phyloP scores from a whole-genome alignment of 2,329 filamentous ascomycete genomes.

The Shiraia bambusicola region DNA sequence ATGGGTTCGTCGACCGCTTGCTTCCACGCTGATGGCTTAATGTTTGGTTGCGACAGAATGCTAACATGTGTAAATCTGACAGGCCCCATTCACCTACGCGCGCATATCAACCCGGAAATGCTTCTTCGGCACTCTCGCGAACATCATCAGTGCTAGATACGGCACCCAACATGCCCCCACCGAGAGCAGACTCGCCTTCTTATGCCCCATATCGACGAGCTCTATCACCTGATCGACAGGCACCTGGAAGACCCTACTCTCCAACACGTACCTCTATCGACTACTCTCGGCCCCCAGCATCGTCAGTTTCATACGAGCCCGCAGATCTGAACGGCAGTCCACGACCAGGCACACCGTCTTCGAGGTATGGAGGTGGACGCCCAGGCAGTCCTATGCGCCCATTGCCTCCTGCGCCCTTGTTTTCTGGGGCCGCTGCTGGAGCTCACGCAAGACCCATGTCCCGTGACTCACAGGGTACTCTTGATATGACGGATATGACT shows the following conservation, averaged over 20 bases:
- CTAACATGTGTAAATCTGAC: conserved; percentile 40
- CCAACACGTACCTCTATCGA: conserved; percentile 59
- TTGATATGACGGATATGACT: conserved; percentile 69
- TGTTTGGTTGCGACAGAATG: conserved; percentile 30
- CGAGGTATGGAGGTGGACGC: conserved; percentile 73
- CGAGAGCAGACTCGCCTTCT: conserved; percentile 61
- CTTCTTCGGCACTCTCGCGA: conserved; percentile 49
- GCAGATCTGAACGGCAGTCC: conserved; percentile 87
- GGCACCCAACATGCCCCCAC: conserved; percentile 55
- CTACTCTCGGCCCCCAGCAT: conserved; percentile 70
- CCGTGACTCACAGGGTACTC: conserved; percentile 46
- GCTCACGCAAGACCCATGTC: conserved; percentile 42
- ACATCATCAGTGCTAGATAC: conserved; percentile 54
- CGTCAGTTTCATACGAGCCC: conserved; percentile 76
- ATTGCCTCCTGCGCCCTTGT: conserved; percentile 84
- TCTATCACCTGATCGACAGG: conserved; percentile 54
- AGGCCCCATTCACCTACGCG: conserved; percentile 48
- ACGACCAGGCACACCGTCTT: conserved; percentile 85
- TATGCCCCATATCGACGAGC: conserved; percentile 60
- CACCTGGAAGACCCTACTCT: conserved; percentile 52
- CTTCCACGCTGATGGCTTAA: conserved; percentile 18
- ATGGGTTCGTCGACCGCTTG: conserved; percentile 24
- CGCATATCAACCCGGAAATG: conserved; percentile 53
- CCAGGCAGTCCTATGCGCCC: conserved; percentile 85
- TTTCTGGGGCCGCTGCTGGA: conserved; percentile 54